phyloP scores from a whole-genome alignment of 192 early-diverging fungal species.

The Linnemannia elongata region DNA sequence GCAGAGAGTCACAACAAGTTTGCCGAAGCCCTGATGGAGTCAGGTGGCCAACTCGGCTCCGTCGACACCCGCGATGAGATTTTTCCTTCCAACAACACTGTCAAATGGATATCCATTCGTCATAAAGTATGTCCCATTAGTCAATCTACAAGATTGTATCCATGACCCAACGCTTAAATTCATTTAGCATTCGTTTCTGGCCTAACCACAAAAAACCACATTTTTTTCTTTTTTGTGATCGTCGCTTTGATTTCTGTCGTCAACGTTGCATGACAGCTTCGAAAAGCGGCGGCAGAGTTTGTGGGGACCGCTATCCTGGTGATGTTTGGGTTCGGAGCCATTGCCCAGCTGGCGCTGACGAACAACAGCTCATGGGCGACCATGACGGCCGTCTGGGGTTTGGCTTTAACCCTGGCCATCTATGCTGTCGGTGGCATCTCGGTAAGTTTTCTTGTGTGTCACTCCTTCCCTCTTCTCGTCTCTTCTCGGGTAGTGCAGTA shows the following conservation, averaged over 20 bases:
- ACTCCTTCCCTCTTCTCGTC: too few relatives aligned
- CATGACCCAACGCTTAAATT: neutral
- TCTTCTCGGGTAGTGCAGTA: too few relatives aligned
- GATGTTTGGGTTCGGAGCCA: constrained; percentile 71
- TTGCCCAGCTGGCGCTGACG: constrained; percentile 49
- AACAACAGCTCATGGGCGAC: constrained; percentile 38
- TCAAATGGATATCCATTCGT: neutral
- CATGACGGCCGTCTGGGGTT: constrained; percentile 67
- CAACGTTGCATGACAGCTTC: neutral
- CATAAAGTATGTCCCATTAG: neutral
- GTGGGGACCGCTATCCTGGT: constrained; percentile 75
- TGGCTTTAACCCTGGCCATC: constrained; percentile 71
- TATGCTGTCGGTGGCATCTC: constrained; percentile 71
- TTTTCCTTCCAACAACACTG: neutral
- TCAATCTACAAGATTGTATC: too few relatives aligned
- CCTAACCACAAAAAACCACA: too few relatives aligned
- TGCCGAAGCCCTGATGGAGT: constrained; percentile 15
- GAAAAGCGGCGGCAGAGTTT: constrained; percentile 72
- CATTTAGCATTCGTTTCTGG: neutral
- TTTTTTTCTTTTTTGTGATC: neutral
- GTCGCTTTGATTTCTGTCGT: neutral
- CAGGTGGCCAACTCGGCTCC: neutral
- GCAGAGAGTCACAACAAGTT: neutral
- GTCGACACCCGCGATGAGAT: neutral
- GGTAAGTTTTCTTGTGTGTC: constrained; percentile 35